phyloP scores from a whole-genome alignment of 2,329 filamentous ascomycete genomes.

The Ceratocystis variospora region DNA sequence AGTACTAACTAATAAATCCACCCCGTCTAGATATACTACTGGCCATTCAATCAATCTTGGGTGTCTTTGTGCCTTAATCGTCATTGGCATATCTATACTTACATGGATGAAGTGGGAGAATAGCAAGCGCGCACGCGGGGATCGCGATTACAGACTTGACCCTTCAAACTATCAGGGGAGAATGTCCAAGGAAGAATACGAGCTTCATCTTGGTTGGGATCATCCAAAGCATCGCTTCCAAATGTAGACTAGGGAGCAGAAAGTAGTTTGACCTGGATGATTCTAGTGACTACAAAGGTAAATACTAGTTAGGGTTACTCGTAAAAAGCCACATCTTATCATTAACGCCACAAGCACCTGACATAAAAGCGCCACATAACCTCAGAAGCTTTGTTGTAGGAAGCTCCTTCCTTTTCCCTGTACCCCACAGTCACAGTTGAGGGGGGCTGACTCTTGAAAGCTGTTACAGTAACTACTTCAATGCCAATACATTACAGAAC shows the following conservation, averaged over 20 bases:
- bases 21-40: constrained; percentile 19
- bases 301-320: background rate
- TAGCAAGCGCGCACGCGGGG: constrained; percentile 20
- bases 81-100: constrained; percentile 19
- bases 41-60: constrained; percentile 23
- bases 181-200: constrained; percentile 20
- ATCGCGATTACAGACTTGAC: constrained; percentile 20
- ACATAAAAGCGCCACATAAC: background rate
- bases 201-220: constrained; percentile 23
- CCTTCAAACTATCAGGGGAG: constrained; percentile 15
- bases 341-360: background rate
- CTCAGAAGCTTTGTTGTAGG: background rate
- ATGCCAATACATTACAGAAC: background rate
- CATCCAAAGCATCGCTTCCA: constrained; percentile 22
- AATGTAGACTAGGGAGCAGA: constrained; percentile 15
- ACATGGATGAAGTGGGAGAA: constrained; percentile 22
- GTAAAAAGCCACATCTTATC: background rate
- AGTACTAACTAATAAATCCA: background rate
- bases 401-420: background rate
- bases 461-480: background rate
- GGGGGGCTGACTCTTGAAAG: background rate
- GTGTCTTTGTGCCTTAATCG: constrained; percentile 19
- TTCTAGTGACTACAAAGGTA: background rate
- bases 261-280: background rate
- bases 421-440: background rate